A percentile compares a stretch with the other conserved stretches of the same genome.
phyloP scores from a whole-genome alignment of 116 monocot genomes.

The Dioscorea cayenensis region DNA sequence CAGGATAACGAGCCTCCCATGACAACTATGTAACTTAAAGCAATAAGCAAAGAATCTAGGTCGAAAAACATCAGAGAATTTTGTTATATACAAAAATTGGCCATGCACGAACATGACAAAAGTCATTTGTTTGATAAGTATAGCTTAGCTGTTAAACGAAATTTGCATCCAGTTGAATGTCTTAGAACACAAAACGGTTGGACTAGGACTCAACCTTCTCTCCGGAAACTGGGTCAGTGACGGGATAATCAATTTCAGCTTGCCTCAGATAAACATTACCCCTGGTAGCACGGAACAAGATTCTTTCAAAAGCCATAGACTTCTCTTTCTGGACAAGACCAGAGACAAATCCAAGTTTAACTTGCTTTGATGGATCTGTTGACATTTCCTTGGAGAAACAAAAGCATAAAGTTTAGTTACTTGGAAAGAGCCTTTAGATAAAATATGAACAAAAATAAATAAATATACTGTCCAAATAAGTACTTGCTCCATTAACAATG shows the following conservation, averaged over 20 bases:
- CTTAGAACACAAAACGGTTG: background rate
- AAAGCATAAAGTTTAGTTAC: background rate
- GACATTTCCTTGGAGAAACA: conserved; percentile 63
- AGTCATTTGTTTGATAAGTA: background rate
- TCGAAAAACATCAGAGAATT: background rate
- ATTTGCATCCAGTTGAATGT: background rate
- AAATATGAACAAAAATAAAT: background rate
- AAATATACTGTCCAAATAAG: background rate
- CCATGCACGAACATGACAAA: background rate
- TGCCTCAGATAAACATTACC: conserved; percentile 94
- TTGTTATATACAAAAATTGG: background rate
- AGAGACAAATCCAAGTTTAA: conserved; percentile 94
- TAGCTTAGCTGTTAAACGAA: background rate
- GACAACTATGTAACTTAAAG: background rate
- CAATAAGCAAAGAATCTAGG: background rate
- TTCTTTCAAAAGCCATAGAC: conserved; percentile 95
- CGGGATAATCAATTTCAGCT: conserved; percentile 71
- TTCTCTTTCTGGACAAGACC: conserved; percentile 97
- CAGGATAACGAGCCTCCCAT: background rate
- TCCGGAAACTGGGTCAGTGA: conserved; percentile 89
- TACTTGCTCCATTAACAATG: conserved; percentile 86
- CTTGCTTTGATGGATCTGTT: conserved; percentile 85
- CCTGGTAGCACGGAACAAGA: conserved; percentile 97
- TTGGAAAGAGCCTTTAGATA: background rate
- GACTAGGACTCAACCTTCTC: conserved; percentile 53